Conservation (phyloP, 2,329 filamentous ascomycete species). For the Geosmithia morbida region DNA sequence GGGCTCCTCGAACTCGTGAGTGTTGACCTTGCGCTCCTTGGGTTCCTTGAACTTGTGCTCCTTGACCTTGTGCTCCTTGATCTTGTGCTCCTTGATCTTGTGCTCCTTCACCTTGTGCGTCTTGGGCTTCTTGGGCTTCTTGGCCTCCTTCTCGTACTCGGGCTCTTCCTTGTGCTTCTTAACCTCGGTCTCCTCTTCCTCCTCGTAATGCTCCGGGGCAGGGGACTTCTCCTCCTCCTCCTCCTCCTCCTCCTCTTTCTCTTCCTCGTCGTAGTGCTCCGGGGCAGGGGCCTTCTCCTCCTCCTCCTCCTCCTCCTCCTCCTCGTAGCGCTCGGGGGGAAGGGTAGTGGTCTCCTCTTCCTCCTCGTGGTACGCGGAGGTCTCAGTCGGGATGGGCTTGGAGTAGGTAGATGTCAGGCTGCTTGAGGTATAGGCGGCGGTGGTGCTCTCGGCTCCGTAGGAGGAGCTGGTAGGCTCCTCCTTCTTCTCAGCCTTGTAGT, state of each 20-base stretch:
- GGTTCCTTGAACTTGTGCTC: not conserved
- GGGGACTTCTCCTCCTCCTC: not conserved
- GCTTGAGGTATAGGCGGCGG: too few relatives aligned
- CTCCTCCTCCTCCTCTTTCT: not conserved
- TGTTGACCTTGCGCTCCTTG: not conserved
- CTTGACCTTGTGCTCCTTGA: conserved; percentile 1
- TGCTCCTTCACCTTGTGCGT: not conserved
- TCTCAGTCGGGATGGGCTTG: too few relatives aligned
- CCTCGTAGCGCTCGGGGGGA: too few relatives aligned
- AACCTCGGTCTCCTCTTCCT: not conserved
- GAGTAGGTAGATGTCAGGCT: too few relatives aligned
- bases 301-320: not conserved
- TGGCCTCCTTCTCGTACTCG: not conserved
- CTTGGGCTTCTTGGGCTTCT: not conserved
- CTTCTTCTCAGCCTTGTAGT: too few relatives aligned
- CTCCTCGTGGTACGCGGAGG: not conserved
- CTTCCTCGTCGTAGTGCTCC: not conserved
- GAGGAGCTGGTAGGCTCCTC: too few relatives aligned
- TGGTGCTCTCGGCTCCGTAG: too few relatives aligned
- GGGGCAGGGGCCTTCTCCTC: not conserved
- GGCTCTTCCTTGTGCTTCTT: not conserved
- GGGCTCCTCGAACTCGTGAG: not conserved
- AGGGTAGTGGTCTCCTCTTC: conserved; percentile 1
- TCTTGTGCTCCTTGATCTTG: not conserved
- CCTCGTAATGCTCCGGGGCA: too few relatives aligned